Base-by-base conservation (phyloP, 495 filamentous ascomycete genomes). In the Daldinia concentrica region DNA sequence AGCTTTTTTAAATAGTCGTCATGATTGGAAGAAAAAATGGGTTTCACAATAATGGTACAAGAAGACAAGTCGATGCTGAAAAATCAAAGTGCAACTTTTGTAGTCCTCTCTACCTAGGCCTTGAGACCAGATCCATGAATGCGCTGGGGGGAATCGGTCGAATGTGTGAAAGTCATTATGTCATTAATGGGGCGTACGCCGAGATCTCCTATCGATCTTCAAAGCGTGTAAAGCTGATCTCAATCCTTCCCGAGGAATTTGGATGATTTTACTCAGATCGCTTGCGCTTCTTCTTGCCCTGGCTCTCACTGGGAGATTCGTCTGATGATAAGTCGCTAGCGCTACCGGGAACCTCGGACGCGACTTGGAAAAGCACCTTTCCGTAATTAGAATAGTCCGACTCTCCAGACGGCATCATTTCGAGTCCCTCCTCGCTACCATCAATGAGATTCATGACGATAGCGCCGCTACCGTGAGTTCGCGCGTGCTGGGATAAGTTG, bases 401-500 rank as follows among this genome's bases (percentile, higher is more conserved):
- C 58, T 89, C 86, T 58, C 86, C 86, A 22, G 83, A 78, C 9
- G 81, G 78, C 58, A 74, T 84, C 80, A 62, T 78, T 74, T 68
- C 83, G 74, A 58, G 83, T 74, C 71, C 64, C 17, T 76, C 75
- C 4, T 84, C 77, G 37, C 91, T 90, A 17, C 86, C 84, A 60
- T 97, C 92, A 43, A 97, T 82, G 64, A 98, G 85, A 66, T 91
- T 90, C 92, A 98, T 92, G 62, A 94, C 89, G 69, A 98, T 91
- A 62, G 95, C 92, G 50, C 93, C 93, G 57, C 89, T 89, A 51
- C 93, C 96, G 74, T 99, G 96, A 14, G 95, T 99, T 56, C 96
- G 90, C 54, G 95, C 90, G 76, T 99, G 96, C 81, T 99, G 96
- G 32, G 93, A 90, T 24, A 99, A 88, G 82, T 99, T 99, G 81